Evolutionary conservation across 352 stramenopile genomes (phyloP), one percentile per base, ranked within the genome.

Genomic region (Phytophthora podocarpi): DNA sequence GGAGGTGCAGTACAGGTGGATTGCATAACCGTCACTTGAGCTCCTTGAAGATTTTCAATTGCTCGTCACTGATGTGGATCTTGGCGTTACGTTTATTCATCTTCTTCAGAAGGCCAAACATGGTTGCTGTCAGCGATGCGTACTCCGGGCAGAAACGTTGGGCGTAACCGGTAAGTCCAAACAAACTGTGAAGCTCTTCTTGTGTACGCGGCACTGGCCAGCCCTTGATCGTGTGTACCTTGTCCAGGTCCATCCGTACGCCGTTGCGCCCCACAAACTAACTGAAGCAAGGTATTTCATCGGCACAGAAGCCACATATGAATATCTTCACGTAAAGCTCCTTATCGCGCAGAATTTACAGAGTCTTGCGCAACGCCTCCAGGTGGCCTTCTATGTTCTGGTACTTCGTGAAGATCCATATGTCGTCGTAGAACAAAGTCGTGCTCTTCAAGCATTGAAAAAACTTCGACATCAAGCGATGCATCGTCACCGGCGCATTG

Each of bases 101-200:
- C n/a, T n/a, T n/a, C n/a, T n/a, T n/a, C n/a, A n/a, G n/a, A n/a
- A n/a, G n/a, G n/a, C n/a, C n/a, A n/a, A n/a, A n/a, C n/a, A n/a
- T n/a, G n/a, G n/a, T n/a, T n/a, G n/a, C n/a, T n/a, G n/a, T n/a
- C n/a, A n/a, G n/a, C n/a, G n/a, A n/a, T n/a, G n/a, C n/a, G n/a
- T n/a, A n/a, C n/a, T n/a, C n/a, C n/a, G n/a, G n/a, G n/a, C n/a
- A n/a, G n/a, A n/a, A n/a, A n/a, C n/a, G n/a, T n/a, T n/a, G n/a
- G 15, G 40, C 30, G 30, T 52, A 52, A 12, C 45, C 45, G 2
- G 45, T 52, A 5, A 52, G 5, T 15, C 45, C 30, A 11, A 40
- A 30, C 5, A 52, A 52, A 18, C 30, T 41, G 30, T 52, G 45
- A 28, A 39, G 45, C 28, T 40, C 45, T 12, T 52, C 45, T 41